phyloP scores from a whole-genome alignment of 305 asterid genomes.

The Stenogyne calaminthoides region DNA sequence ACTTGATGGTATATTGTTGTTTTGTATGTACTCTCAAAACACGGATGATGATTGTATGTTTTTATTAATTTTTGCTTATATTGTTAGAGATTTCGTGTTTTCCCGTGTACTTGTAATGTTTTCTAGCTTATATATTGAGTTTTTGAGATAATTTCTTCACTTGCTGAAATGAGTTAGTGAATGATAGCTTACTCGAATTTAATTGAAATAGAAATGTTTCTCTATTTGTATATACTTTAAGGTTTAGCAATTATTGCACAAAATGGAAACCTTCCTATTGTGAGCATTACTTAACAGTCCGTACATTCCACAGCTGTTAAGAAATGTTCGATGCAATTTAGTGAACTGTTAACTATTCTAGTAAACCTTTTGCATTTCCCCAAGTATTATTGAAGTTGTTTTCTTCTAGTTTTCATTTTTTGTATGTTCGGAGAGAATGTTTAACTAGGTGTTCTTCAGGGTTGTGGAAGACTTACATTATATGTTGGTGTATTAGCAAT shows the following conservation, averaged over 20 bases:
- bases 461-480: background rate
- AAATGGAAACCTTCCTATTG: background rate
- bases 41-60: background rate
- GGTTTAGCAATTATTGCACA: background rate
- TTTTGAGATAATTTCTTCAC: background rate
- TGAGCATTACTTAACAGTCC: background rate
- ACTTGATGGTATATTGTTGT: background rate
- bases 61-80: background rate
- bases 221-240: background rate
- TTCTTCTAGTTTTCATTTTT: background rate
- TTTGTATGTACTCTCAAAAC: background rate
- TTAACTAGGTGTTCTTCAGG: background rate
- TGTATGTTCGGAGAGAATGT: background rate
- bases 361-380: background rate
- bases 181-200: background rate
- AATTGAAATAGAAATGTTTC: background rate
- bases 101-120: background rate
- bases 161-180: constrained; percentile 1
- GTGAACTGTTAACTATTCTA: background rate
- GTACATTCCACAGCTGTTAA: background rate
- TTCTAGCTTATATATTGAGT: background rate
- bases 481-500: background rate
- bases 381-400: background rate
- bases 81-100: background rate
- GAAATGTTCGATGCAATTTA: background rate